Percentiles rank a stretch among this genome's conserved stretches.
phyloP scores from a whole-genome alignment of 1,284 basidiomycete genomes.

The Cutaneotrichosporon sp. region DNA sequence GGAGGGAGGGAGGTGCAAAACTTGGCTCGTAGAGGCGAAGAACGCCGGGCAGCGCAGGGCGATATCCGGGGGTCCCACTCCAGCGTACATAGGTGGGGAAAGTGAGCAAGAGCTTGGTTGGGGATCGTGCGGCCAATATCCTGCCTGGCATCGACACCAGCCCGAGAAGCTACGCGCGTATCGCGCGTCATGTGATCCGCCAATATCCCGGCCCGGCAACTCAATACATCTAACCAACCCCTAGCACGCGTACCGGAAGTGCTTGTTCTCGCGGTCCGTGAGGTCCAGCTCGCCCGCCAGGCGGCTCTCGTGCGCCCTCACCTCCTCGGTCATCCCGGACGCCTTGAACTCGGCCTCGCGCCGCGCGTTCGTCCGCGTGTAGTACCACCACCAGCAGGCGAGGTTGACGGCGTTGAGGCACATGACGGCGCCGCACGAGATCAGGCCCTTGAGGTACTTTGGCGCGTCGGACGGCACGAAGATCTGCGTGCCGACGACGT shows the following conservation, averaged over 20 bases:
- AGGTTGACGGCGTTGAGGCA: conserved; percentile 23
- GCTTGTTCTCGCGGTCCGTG: conserved; percentile 26
- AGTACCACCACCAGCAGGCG: conserved; percentile 31
- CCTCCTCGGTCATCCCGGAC: conserved; percentile 28
- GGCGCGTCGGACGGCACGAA: conserved; percentile 32
- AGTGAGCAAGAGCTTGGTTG: too few relatives aligned
- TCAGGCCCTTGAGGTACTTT: conserved; percentile 26
- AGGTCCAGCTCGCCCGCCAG: conserved; percentile 34
- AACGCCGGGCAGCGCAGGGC: too few relatives aligned
- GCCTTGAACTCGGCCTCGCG: conserved; percentile 28
- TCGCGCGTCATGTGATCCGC: too few relatives aligned
- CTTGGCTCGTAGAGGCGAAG: too few relatives aligned
- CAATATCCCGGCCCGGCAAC: too few relatives aligned
- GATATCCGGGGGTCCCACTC: too few relatives aligned
- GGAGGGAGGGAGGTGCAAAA: too few relatives aligned
- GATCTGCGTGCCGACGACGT: conserved; percentile 33
- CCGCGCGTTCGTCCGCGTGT: conserved; percentile 25
- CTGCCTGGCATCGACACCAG: too few relatives aligned
- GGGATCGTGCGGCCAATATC: too few relatives aligned
- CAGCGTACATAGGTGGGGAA: too few relatives aligned
- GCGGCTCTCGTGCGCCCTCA: conserved; percentile 27
- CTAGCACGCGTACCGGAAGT: conserved; percentile 17
- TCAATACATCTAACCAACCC: not conserved
- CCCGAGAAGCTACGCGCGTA: too few relatives aligned
- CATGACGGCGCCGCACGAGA: conserved; percentile 30